phyloP scores from a whole-genome alignment of 2,329 filamentous ascomycete species.

The Alternaria sp. region DNA sequence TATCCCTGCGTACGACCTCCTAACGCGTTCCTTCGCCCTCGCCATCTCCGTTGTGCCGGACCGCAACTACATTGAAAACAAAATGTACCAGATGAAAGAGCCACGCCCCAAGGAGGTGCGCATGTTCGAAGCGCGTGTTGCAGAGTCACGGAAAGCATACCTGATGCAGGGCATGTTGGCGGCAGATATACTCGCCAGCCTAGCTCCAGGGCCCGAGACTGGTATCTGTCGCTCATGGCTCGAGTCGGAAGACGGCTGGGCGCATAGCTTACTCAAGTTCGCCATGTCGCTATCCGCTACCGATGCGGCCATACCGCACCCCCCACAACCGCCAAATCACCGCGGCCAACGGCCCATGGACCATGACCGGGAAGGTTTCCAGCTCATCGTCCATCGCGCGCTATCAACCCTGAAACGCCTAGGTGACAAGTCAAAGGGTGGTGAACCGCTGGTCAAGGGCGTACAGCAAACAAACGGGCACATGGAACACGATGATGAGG shows the following conservation, averaged over 20 bases:
- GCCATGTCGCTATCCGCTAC: conserved; percentile 66
- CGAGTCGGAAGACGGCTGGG: conserved; percentile 81
- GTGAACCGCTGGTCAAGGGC: conserved; percentile 41
- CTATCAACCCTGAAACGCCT: conserved; percentile 55
- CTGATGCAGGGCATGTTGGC: conserved; percentile 91
- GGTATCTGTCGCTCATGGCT: conserved; percentile 81
- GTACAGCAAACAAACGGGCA: conserved; percentile 35
- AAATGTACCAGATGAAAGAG: conserved; percentile 45
- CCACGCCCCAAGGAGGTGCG: conserved; percentile 53
- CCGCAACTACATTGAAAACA: conserved; percentile 59
- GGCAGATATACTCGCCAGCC: conserved; percentile 82
- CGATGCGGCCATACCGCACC: conserved; percentile 34
- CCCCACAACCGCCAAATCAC: conserved; percentile 36
- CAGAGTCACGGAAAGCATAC: conserved; percentile 85
- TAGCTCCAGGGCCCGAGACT: conserved; percentile 74
- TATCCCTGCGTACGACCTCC: conserved; percentile 73
- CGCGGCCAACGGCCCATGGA: conserved; percentile 43
- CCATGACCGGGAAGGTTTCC: conserved; percentile 44
- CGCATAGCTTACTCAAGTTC: conserved; percentile 77
- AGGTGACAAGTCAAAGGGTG: conserved; percentile 52
- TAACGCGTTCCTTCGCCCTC: conserved; percentile 86
- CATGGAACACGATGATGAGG: conserved; percentile 22
- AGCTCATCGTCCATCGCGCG: conserved; percentile 53
- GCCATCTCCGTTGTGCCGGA: conserved; percentile 86
- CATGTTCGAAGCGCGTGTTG: conserved; percentile 62